phyloP scores from a whole-genome alignment of 805 yeast genomes.

The Spathaspora gorwiae region DNA sequence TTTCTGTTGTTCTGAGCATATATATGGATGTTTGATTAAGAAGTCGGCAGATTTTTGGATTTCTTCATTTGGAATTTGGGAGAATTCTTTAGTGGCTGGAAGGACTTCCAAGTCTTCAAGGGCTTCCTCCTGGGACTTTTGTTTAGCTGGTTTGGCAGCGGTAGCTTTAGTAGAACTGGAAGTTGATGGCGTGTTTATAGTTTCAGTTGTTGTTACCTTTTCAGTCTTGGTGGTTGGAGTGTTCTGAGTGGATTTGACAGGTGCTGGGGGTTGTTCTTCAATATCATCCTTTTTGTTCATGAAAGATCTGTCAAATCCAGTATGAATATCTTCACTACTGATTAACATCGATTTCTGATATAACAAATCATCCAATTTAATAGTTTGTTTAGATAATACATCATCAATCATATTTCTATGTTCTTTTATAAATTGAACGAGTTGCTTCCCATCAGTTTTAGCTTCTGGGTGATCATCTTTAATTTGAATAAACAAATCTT shows the following conservation, averaged over 20 bases:
- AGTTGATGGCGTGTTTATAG: constrained; percentile 11
- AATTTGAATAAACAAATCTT: constrained; percentile 78
- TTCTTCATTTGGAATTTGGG: constrained; percentile 49
- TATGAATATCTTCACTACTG: constrained; percentile 84
- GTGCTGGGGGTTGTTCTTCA: constrained; percentile 3
- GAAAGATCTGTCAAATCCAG: constrained; percentile 86
- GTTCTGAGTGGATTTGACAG: neutral
- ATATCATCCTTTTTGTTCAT: constrained; percentile 49
- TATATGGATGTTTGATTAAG: constrained; percentile 56
- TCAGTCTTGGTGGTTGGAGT: constrained; percentile 9
- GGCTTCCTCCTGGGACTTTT: constrained; percentile 17
- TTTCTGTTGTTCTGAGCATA: constrained; percentile 78
- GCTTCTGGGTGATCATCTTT: constrained; percentile 55
- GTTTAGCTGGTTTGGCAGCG: constrained; percentile 3
- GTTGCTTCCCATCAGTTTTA: constrained; percentile 28
- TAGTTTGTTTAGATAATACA: constrained; percentile 58
- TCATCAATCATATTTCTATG: constrained; percentile 71
- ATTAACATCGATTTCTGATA: constrained; percentile 72
- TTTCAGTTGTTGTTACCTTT: constrained; percentile 26
- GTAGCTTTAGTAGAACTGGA: constrained; percentile 2
- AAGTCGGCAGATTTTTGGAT: constrained; percentile 47
- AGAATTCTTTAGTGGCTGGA: constrained; percentile 63
- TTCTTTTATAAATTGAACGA: constrained; percentile 39
- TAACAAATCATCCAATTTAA: constrained; percentile 61
- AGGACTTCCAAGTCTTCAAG: constrained; percentile 51